Base-by-base conservation (phyloP, 2,329 filamentous ascomycete genomes). In the Colletotrichum tropicale region DNA sequence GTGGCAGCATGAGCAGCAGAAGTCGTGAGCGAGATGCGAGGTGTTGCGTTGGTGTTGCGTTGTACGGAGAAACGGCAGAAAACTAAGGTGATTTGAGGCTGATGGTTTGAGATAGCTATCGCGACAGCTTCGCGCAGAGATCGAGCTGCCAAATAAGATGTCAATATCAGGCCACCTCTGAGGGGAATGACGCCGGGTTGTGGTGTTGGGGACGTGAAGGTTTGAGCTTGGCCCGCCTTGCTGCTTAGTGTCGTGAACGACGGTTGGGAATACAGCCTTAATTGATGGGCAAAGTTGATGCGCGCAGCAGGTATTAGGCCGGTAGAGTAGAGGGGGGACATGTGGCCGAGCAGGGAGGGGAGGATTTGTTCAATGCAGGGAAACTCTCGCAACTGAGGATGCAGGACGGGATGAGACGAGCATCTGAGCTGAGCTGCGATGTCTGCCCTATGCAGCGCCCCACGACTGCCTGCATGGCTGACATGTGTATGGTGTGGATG, bases 61-160 rank as follows among this genome's bases (percentile, higher is more conserved):
- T 18, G 18, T 48, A 52, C 38, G 64, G 28, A 66, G 64, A 66
- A n/a, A 32, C 26, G 38, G 26, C 36, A 52, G 38, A 24, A 48
- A 26, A 34, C n/a, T 67, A 43, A 43, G 64, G 58, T 26, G 70
- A 69, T 26, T 38, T 24, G 38, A 32, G 16, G 48, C 18, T 73
- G 56, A 69, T 74, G 34, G 74, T 76, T 74, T 76, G 70, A 76
- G 74, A 76, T 76, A 73, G 74, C 58, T 76, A 52, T 68, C n/a
- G 64, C 64, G 21, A 58, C 18, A 76, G 65, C 43, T 66, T 76
- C 21, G 43, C 61, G 65, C n/a, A 69, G 65, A 76, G 74, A 76
- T 76, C 74, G 74, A 64, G 21, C 56, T 73, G 70, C 74, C 70
- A 69, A 74, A 74, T 61, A 76, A 76, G 64, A 73, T 64, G 74